Percentiles rank a stretch among this genome's conserved stretches.
These are phyloP conservation scores for Acanthamoeba sp. DNA, from an alignment of 208 protist genomes.

Conservation along the genomic window DNA sequence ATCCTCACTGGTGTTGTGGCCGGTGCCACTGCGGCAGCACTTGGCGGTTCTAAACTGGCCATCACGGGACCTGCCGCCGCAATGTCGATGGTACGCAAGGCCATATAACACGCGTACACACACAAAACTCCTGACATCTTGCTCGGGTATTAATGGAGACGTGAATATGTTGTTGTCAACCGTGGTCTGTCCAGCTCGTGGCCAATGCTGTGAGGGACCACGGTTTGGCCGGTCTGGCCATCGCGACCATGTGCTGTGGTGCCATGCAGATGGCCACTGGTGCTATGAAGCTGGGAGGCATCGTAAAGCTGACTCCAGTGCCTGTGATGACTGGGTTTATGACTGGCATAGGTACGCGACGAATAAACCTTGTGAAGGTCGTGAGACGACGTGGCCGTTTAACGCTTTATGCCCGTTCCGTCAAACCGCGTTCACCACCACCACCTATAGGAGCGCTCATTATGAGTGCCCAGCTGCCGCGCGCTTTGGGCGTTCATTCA, in stretches of 20 bases:
- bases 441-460: constrained; percentile 11
- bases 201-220: constrained; percentile 26
- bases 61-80: constrained; percentile 16
- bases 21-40: neutral
- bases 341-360: neutral
- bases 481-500: neutral
- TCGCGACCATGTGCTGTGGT: neutral
- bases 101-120: neutral
- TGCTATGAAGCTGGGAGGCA: constrained; percentile 7
- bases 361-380: no score
- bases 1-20: constrained; percentile 28
- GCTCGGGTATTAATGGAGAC: no score
- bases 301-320: constrained; percentile 18
- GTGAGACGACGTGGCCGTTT: no score
- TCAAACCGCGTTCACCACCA: no score
- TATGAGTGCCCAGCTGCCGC: neutral
- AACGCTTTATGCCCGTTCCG: no score
- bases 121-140: neutral
- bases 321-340: constrained; percentile 43
- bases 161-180: neutral
- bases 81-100: constrained; percentile 12
- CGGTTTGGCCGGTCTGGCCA: neutral
- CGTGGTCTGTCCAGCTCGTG: neutral
- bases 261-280: constrained; percentile 32
- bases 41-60: constrained; percentile 2